A percentile compares a stretch with the other conserved stretches of the same genome.
Conservation (phyloP, 352 stramenopile genomes). For the Blastocystis sp. region DNA sequence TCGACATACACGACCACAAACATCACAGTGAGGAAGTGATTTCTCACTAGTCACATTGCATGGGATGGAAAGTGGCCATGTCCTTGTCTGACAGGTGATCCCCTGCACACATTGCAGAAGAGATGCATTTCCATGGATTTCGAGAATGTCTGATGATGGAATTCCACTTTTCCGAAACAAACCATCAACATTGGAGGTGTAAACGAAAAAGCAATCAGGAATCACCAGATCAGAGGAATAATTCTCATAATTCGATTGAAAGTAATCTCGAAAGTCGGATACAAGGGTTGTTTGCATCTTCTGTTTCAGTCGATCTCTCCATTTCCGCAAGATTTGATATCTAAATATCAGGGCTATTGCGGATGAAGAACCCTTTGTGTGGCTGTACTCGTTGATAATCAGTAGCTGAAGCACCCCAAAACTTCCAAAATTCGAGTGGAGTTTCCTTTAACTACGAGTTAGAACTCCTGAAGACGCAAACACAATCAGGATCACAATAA, state of each 20-base stretch:
- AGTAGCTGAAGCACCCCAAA: slow-evolving; percentile 19
- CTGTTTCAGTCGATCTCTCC: background rate
- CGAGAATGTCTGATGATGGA: slow-evolving; percentile 20
- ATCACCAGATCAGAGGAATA: background rate
- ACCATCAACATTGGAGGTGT: slow-evolving; percentile 60
- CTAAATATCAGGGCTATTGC: background rate
- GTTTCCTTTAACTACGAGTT: slow-evolving; percentile 21
- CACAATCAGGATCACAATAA: slow-evolving; percentile 58
- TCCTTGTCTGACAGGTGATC: background rate
- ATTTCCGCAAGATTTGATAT: slow-evolving; percentile 56
- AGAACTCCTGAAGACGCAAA: background rate
- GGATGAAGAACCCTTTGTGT: slow-evolving; percentile 30
- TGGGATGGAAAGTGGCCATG: background rate
- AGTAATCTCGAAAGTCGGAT: background rate
- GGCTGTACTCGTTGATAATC: slow-evolving; percentile 22
- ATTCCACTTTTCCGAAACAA: slow-evolving; percentile 32
- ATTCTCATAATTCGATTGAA: background rate
- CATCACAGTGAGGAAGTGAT: background rate
- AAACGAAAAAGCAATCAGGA: slow-evolving; percentile 40
- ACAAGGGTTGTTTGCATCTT: background rate
- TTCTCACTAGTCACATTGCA: background rate
- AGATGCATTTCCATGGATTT: slow-evolving; percentile 57
- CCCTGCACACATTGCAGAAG: slow-evolving; percentile 16
- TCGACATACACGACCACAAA: background rate
- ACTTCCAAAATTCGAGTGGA: slow-evolving; percentile 52